Conservation (phyloP, 2,329 filamentous ascomycete genomes). For the Beauveria medogensis region DNA sequence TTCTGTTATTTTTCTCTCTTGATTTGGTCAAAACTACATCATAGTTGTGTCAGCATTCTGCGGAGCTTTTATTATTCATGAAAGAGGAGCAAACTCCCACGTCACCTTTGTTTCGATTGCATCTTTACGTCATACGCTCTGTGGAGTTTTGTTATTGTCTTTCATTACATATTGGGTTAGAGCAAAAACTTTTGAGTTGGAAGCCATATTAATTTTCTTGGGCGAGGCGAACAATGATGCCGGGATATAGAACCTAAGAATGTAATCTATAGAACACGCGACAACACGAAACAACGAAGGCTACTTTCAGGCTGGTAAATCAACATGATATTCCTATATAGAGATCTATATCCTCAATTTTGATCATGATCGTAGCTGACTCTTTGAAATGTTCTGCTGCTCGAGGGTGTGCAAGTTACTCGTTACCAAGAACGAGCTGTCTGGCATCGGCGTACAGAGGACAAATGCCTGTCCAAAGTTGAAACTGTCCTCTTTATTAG, state of each 20-base stretch:
- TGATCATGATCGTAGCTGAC: too few relatives aligned
- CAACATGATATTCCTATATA: not conserved
- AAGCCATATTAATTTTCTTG: not conserved
- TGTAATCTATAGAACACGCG: conserved; percentile 5
- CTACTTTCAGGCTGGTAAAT: not conserved
- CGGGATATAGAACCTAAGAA: not conserved
- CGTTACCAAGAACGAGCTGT: conserved; percentile 43
- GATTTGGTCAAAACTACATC: not conserved
- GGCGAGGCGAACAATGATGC: not conserved
- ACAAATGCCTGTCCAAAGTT: conserved; percentile 75
- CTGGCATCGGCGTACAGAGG: conserved; percentile 65
- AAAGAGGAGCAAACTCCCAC: not conserved
- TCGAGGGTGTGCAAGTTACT: not conserved
- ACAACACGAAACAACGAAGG: not conserved
- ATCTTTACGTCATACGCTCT: not conserved
- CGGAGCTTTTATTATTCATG: not conserved
- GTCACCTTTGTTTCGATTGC: not conserved
- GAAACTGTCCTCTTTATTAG: conserved; percentile 46
- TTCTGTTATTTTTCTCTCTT: not conserved
- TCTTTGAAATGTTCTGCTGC: too few relatives aligned
- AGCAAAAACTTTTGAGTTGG: not conserved
- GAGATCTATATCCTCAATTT: not conserved
- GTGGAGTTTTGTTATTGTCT: not conserved
- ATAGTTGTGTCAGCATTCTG: conserved; percentile 3
- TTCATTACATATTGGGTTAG: not conserved